phyloP scores from a whole-genome alignment of 169 alveolate species.

The Plasmodium ovale region DNA sequence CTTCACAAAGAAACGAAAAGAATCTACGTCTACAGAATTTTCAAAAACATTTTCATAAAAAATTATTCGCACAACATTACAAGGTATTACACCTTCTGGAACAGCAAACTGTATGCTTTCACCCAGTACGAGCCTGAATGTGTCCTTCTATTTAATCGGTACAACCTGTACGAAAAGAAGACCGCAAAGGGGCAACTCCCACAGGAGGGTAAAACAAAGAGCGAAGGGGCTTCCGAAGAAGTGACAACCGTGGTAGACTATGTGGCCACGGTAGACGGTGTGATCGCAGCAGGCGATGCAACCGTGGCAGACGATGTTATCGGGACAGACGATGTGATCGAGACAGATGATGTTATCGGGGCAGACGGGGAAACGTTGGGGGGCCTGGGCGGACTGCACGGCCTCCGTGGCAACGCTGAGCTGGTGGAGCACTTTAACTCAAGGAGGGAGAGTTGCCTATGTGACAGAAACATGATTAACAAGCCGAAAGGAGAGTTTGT shows the following conservation, averaged over 20 bases:
- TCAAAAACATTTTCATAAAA: slow-evolving; percentile 53
- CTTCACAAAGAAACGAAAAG: slow-evolving; percentile 18
- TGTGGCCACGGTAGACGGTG: too few species aligned
- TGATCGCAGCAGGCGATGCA: too few species aligned
- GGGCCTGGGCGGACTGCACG: not conserved
- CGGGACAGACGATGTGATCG: not conserved
- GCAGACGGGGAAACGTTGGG: not conserved
- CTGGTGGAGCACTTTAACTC: slow-evolving; percentile 25
- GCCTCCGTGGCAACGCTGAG: slow-evolving; percentile 21
- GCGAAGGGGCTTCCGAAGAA: too few species aligned
- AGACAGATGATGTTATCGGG: not conserved
- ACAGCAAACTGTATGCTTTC: slow-evolving; percentile 41
- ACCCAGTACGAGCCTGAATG: slow-evolving; percentile 76
- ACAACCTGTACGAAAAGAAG: slow-evolving; percentile 49
- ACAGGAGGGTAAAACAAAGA: too few species aligned
- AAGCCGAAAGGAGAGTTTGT: slow-evolving; percentile 61
- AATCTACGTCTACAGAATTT: slow-evolving; percentile 53
- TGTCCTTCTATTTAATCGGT: slow-evolving; percentile 44
- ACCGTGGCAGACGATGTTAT: not conserved
- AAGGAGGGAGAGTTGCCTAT: slow-evolving; percentile 30
- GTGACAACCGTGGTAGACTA: too few species aligned
- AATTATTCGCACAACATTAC: slow-evolving; percentile 60
- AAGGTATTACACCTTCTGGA: slow-evolving; percentile 73
- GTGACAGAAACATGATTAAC: slow-evolving; percentile 50
- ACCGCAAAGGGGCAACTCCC: too few species aligned